Evolutionary conservation across 2,329 filamentous ascomycete species (phyloP), one percentile per base, ranked within the genome.

Genomic region (Sphaerulina populicola): DNA sequence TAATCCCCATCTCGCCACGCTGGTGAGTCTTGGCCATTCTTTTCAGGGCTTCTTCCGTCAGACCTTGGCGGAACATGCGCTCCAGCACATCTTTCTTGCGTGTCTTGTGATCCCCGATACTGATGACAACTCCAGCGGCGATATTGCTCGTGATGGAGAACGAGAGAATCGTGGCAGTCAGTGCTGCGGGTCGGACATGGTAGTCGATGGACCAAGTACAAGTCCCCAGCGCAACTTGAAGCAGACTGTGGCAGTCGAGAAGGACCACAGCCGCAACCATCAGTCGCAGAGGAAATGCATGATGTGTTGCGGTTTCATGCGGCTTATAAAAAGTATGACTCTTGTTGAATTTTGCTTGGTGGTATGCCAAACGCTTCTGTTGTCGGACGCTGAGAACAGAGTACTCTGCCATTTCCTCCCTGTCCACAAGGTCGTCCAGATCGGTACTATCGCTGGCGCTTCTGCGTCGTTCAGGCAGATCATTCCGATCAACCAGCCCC

Each of bases 261-360:
- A 94, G 72, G 6, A 87, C 74, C n/a, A 91, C 83, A 52, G 91
- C 82, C 51, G 85, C 81, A 35, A 93, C 76, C 30, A 94, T 80
- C 5, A 88, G 74, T 30, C 78, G 76, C 1, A 90, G 72, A 0
- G 88, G 86, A 55, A 94, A 94, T 0, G 88, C 84, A 64, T 81
- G 77, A 65, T 94, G 88, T 0, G 88, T 94, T 31, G 80, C 75
- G 0, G 88, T 94, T 68, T 94, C 88, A 67, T 94, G 85, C 0
- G 88, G 87, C 62, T 90, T 90, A 74, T 94, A 94, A 68, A 91
- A 94, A 5, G 85, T 89, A 66, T 94, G 88, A 0, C 84, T 88
- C 60, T 85, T 88, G 63, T 84, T 77, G 62, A 93, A 85, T 62
- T 90, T 91, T 59, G 75, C 77, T 63, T 90, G 85, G 62, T 94